Evolutionary conservation across 1,139 yeast genomes (phyloP).

Genomic region (Torulaspora globosa): DNA sequence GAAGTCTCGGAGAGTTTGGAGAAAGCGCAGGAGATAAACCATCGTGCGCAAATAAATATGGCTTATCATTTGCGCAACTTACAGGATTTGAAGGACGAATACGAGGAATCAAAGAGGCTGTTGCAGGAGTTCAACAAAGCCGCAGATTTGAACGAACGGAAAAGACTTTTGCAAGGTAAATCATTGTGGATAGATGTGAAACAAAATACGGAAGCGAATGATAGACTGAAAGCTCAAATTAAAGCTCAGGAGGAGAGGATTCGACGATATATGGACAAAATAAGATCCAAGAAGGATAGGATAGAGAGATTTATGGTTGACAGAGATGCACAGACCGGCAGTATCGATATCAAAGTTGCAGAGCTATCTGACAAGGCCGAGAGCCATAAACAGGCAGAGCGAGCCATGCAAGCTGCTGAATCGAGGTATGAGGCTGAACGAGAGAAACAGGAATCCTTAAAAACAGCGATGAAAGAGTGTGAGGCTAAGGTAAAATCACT

Average conservation of each 20-base stretch:
- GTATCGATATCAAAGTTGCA: slow-evolving; percentile 29
- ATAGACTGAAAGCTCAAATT: slow-evolving; percentile 30
- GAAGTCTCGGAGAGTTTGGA: slow-evolving; percentile 54
- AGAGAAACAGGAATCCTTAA: slow-evolving; percentile 31
- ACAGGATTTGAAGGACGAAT: slow-evolving; percentile 32
- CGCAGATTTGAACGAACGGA: slow-evolving; percentile 42
- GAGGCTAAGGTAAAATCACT: slow-evolving; percentile 38
- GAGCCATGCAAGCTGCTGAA: slow-evolving; percentile 23
- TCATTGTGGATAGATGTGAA: slow-evolving; percentile 55
- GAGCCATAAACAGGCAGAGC: slow-evolving; percentile 27
- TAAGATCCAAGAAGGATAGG: slow-evolving; percentile 21
- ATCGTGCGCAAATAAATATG: slow-evolving; percentile 29
- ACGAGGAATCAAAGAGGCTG: slow-evolving; percentile 37
- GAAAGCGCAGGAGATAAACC: slow-evolving; percentile 33
- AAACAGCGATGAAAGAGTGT: slow-evolving; percentile 35
- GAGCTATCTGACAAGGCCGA: slow-evolving; percentile 27
- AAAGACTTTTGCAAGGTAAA: slow-evolving; percentile 53
- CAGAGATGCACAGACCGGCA: slow-evolving; percentile 19
- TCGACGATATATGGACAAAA: slow-evolving; percentile 14
- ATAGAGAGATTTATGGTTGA: slow-evolving; percentile 28
- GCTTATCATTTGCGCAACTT: slow-evolving; percentile 29
- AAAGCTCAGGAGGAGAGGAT: slow-evolving; percentile 25
- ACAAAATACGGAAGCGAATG: slow-evolving; percentile 29
- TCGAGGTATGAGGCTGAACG: slow-evolving; percentile 24
- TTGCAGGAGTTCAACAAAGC: slow-evolving; percentile 34